These are phyloP conservation scores for Sporothrix variecibatus DNA, from an alignment of 2,329 filamentous ascomycete species.

Conservation along the genomic window DNA sequence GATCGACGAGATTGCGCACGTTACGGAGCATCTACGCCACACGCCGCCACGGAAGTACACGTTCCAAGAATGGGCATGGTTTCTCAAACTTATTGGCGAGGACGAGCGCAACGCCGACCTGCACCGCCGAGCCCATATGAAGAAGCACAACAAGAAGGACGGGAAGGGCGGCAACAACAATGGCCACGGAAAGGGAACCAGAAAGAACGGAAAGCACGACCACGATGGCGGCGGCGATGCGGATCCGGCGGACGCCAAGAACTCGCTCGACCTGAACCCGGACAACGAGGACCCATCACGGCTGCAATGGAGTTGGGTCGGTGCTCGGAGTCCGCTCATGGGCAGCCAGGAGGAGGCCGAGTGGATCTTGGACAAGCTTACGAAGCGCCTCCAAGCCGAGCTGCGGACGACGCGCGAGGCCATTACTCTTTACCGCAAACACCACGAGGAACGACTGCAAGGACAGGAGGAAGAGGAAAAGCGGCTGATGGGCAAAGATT, in stretches of 20 bases:
- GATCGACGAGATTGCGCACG: conserved; percentile 68
- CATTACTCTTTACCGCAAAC: not conserved
- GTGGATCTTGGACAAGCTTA: conserved; percentile 70
- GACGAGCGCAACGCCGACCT: conserved; percentile 55
- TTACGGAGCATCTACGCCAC: conserved; percentile 63
- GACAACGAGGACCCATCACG: not conserved
- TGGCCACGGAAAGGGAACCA: not conserved
- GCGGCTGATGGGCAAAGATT: not conserved
- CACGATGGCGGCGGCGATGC: not conserved
- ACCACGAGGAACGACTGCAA: not conserved
- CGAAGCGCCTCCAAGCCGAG: conserved; percentile 56
- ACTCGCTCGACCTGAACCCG: not conserved
- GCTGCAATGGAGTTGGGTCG: conserved; percentile 70
- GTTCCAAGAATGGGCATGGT: conserved; percentile 87
- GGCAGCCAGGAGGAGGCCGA: conserved; percentile 67
- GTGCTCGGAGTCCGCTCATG: conserved; percentile 68
- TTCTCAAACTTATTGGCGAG: conserved; percentile 73
- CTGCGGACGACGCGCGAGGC: conserved; percentile 37
- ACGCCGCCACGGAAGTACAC: conserved; percentile 65
- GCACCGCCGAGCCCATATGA: conserved; percentile 47
- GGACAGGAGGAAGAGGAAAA: not conserved
- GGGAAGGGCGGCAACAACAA: not conserved
- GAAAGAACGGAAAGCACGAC: not conserved
- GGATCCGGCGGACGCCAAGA: not conserved
- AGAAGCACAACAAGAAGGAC: conserved; percentile 3